Conservation (phyloP, 495 filamentous ascomycete species). For the Clavariopsis aquatica region DNA sequence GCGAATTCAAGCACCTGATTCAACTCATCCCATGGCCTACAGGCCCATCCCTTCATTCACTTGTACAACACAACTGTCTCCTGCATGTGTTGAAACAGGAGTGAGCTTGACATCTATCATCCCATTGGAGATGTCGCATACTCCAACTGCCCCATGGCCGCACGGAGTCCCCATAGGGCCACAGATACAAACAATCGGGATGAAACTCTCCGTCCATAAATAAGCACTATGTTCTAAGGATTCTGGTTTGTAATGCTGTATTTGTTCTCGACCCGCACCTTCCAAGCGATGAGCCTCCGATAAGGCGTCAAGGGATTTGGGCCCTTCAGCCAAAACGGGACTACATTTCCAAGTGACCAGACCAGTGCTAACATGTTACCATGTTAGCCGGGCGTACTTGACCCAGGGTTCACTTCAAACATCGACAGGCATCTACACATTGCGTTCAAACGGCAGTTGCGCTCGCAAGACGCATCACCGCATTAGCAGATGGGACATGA, state of each 20-base stretch:
- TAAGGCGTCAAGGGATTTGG: background rate
- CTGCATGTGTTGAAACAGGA: slow-evolving; percentile 30
- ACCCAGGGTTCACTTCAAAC: background rate
- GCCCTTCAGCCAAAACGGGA: background rate
- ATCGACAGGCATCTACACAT: background rate
- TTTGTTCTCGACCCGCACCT: background rate
- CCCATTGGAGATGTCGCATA: slow-evolving; percentile 30
- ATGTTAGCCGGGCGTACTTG: background rate
- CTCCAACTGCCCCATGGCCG: slow-evolving; percentile 11
- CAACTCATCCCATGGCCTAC: background rate
- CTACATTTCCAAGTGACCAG: background rate
- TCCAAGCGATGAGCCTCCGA: background rate
- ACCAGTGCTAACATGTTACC: background rate
- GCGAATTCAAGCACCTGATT: background rate
- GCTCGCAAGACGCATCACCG: background rate
- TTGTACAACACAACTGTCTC: slow-evolving; percentile 24
- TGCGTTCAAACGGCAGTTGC: background rate
- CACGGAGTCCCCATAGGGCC: background rate
- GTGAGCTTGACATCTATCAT: background rate
- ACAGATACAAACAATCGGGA: slow-evolving; percentile 6
- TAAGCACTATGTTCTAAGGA: slow-evolving; percentile 25
- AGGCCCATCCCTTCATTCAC: background rate
- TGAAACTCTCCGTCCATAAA: slow-evolving; percentile 22
- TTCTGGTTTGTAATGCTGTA: background rate
- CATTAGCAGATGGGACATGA: background rate